phyloP scores from a whole-genome alignment of 371 early-diverging fungal genomes.

The Rhizopus microsporus region DNA sequence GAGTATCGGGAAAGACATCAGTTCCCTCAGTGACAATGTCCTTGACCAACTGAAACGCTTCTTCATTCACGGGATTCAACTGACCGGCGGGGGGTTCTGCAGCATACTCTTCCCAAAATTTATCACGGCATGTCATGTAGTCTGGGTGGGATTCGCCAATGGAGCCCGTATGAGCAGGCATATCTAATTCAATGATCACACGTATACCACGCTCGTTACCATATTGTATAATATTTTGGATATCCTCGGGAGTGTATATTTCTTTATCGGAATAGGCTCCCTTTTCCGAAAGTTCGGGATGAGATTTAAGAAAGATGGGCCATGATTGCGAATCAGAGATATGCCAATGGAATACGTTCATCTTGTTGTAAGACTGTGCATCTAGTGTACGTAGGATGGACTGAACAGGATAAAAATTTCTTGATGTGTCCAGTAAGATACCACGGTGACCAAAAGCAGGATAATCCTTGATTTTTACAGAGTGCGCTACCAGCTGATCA shows the following conservation, averaged over 20 bases:
- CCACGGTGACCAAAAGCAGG: conserved; percentile 56
- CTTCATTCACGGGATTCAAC: conserved; percentile 47
- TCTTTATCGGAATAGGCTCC: conserved; percentile 37
- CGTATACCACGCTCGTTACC: conserved; percentile 68
- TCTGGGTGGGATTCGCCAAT: conserved; percentile 28
- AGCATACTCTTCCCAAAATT: conserved; percentile 37
- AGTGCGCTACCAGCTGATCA: conserved; percentile 30
- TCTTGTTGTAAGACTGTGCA: conserved; percentile 69
- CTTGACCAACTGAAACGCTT: conserved; percentile 52
- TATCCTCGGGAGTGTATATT: conserved; percentile 59
- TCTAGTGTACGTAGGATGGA: conserved; percentile 56
- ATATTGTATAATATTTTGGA: conserved; percentile 52
- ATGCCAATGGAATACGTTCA: conserved; percentile 82
- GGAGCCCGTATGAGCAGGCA: conserved; percentile 45
- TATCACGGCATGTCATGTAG: conserved; percentile 33
- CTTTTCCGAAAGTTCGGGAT: conserved; percentile 21
- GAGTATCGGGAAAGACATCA: conserved; percentile 58
- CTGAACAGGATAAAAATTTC: conserved; percentile 63
- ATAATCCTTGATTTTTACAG: conserved; percentile 44
- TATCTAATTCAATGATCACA: conserved; percentile 72
- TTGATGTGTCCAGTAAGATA: conserved; percentile 64
- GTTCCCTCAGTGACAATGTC: conserved; percentile 57
- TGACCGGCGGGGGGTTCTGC: conserved; percentile 27
- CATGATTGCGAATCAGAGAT: conserved; percentile 69
- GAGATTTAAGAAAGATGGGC: conserved; percentile 51